Evolutionary conservation across 1,284 basidiomycete genomes (phyloP).

Genomic region (Salmacisia buchloeana): DNA sequence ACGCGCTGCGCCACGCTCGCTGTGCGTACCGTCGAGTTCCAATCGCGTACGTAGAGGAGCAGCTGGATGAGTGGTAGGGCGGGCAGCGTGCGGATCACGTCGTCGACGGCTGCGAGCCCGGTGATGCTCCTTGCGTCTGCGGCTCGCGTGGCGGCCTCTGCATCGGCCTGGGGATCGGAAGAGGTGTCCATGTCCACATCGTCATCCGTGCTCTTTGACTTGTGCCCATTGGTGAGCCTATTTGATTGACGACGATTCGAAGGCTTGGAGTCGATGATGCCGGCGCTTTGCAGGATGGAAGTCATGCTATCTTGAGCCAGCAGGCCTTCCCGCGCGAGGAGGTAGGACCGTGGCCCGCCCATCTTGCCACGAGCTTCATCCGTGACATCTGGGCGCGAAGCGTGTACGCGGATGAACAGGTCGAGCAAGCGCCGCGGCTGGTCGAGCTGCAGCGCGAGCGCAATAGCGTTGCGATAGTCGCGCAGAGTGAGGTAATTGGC

Average conservation of each 20-base stretch:
- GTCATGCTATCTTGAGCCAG: constrained; percentile 46
- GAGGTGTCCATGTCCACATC: background rate
- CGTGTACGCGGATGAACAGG: constrained; percentile 60
- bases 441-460: constrained; percentile 81
- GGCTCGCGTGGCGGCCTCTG: constrained; percentile 8
- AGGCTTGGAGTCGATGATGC: constrained; percentile 64
- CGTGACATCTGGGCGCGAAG: constrained; percentile 12
- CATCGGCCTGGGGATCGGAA: background rate
- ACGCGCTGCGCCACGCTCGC: constrained; percentile 79
- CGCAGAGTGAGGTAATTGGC: constrained; percentile 77
- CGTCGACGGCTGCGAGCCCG: constrained; percentile 34
- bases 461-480: constrained; percentile 85
- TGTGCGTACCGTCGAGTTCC: constrained; percentile 87
- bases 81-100: constrained; percentile 68
- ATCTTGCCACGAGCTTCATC: background rate
- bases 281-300: constrained; percentile 90
- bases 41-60: constrained; percentile 75
- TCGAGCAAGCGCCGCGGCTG: constrained; percentile 81
- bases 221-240: background rate
- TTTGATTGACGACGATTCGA: constrained; percentile 16
- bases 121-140: constrained; percentile 26
- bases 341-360: background rate
- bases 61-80: constrained; percentile 72
- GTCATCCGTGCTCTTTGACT: background rate
- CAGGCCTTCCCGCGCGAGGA: background rate